Evolutionary conservation across 2,329 filamentous ascomycete species (phyloP).

Genomic region (Ophiostoma australiae): DNA sequence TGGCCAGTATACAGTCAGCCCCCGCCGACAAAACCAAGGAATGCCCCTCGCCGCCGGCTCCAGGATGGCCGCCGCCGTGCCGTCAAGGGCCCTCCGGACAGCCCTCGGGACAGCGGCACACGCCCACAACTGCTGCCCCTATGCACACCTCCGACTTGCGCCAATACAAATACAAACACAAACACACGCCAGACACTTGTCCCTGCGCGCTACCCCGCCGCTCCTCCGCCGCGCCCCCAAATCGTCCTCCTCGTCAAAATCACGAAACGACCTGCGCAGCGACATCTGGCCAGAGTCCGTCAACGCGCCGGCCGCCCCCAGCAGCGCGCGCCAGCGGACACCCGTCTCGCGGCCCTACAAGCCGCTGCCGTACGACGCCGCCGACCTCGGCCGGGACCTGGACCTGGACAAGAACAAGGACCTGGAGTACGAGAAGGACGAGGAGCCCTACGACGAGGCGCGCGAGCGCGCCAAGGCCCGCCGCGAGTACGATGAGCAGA

Average conservation of each 20-base stretch:
- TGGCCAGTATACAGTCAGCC: neutral
- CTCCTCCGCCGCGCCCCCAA: neutral
- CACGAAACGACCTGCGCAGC: neutral
- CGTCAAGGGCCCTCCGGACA: neutral
- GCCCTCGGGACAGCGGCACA: neutral
- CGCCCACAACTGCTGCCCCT: neutral
- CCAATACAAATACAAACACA: too few relatives aligned
- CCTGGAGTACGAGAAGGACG: constrained; percentile 10
- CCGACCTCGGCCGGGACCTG: neutral
- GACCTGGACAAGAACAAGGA: neutral
- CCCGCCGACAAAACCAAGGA: neutral
- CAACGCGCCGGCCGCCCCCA: neutral
- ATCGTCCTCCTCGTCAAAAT: neutral
- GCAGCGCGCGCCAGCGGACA: neutral
- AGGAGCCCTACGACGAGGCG: constrained; percentile 10
- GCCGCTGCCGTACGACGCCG: neutral
- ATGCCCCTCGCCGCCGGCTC: neutral
- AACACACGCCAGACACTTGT: neutral
- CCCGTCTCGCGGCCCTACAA: neutral
- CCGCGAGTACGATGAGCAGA: neutral
- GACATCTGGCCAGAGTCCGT: constrained; percentile 14
- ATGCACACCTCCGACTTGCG: neutral
- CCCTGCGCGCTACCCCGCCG: neutral
- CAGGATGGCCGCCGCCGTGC: constrained; percentile 4
- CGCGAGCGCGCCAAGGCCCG: neutral